A percentile compares a stretch with the other conserved stretches of the same genome.
These are phyloP conservation scores for Neonectria faginata DNA, from an alignment of 2,329 filamentous ascomycete species.

Conservation along the genomic window DNA sequence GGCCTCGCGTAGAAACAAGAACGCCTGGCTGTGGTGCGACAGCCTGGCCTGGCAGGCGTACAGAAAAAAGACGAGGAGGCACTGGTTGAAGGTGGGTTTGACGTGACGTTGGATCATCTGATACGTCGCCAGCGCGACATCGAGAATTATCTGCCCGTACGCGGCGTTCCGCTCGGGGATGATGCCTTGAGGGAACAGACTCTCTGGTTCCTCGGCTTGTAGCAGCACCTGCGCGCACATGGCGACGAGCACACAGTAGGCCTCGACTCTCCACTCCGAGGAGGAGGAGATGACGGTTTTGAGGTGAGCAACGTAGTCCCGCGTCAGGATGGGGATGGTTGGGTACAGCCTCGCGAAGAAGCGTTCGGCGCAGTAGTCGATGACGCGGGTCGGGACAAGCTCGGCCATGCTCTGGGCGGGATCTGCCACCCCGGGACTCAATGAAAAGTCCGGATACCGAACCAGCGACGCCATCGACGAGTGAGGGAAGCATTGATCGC, in stretches of 20 bases:
- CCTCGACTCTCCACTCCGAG: constrained; percentile 48
- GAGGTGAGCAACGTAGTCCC: constrained; percentile 51
- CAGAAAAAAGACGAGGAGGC: constrained; percentile 57
- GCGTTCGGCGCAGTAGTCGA: constrained; percentile 54
- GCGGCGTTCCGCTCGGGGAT: constrained; percentile 52
- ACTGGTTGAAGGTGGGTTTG: constrained; percentile 54
- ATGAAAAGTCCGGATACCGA: constrained; percentile 6
- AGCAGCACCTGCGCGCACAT: constrained; percentile 57
- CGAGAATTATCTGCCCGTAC: constrained; percentile 54
- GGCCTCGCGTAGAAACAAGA: constrained; percentile 57
- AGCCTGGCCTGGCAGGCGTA: constrained; percentile 58
- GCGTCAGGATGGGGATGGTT: constrained; percentile 58
- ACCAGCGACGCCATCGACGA: constrained; percentile 25
- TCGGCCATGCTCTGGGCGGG: constrained; percentile 47
- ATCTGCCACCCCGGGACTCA: constrained; percentile 7
- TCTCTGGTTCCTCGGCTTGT: constrained; percentile 54
- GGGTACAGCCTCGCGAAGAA: constrained; percentile 56
- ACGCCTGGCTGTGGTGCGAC: constrained; percentile 58
- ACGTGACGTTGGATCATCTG: constrained; percentile 49
- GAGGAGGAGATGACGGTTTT: constrained; percentile 36
- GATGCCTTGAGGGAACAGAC: constrained; percentile 48
- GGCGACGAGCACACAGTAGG: constrained; percentile 52
- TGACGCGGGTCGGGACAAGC: constrained; percentile 48
- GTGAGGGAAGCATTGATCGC: constrained; percentile 52
- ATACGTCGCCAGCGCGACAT: constrained; percentile 51